phyloP scores from a whole-genome alignment of 441 rosid species.

The Populus hybrid region DNA sequence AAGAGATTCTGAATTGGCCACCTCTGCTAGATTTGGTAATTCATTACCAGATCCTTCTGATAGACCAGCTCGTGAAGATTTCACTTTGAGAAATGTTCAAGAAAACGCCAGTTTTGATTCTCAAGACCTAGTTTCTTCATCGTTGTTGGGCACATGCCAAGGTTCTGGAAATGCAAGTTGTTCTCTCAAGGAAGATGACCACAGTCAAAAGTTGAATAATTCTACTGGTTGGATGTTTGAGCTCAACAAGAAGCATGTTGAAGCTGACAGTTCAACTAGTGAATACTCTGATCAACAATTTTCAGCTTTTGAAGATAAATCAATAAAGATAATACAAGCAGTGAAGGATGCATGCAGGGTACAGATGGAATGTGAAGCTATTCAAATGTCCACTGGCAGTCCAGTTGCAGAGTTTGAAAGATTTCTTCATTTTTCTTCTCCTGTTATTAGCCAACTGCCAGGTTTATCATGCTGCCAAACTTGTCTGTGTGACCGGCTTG shows the following conservation, averaged over 20 bases:
- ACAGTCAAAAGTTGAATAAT: slow-evolving; percentile 6
- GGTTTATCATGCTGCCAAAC: slow-evolving; percentile 26
- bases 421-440: slow-evolving; percentile 46
- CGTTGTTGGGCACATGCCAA: slow-evolving; percentile 3
- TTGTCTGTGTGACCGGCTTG: slow-evolving; percentile 26
- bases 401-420: slow-evolving; percentile 57
- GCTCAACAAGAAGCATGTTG: slow-evolving; percentile 16
- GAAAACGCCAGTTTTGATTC: slow-evolving; percentile 19
- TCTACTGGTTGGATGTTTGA: slow-evolving; percentile 14
- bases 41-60: slow-evolving; percentile 21
- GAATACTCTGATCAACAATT: slow-evolving; percentile 21
- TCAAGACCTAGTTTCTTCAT: slow-evolving; percentile 19
- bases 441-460: slow-evolving; percentile 33
- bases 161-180: slow-evolving; percentile 19
- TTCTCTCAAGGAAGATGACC: slow-evolving; percentile 21
- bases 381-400: slow-evolving; percentile 43
- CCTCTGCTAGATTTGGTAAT: slow-evolving; percentile 18
- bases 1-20: slow-evolving; percentile 25
- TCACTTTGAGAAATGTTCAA: slow-evolving; percentile 19
- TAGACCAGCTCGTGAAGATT: slow-evolving; percentile 19
- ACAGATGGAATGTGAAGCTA: slow-evolving; percentile 47
- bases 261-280: slow-evolving; percentile 15
- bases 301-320: slow-evolving; percentile 23
- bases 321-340: slow-evolving; percentile 29
- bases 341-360: slow-evolving; percentile 34